Evolutionary conservation across 2,329 filamentous ascomycete species (phyloP), one percentile per base, ranked within the genome.

Genomic region (Botrytis cinerea): DNA sequence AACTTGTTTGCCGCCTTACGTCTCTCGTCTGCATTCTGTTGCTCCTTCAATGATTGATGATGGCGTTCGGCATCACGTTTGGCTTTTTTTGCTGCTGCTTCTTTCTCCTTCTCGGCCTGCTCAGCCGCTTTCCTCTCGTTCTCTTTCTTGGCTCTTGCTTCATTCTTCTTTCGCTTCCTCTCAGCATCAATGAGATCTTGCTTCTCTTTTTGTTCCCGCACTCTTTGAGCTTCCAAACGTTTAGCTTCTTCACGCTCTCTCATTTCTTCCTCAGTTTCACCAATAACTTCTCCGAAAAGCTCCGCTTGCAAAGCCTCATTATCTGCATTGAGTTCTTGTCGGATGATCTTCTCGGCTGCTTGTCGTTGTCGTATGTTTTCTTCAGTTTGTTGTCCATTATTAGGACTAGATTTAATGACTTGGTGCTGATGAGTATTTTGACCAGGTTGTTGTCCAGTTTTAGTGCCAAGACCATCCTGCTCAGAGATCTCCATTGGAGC

Each of bases 221-320:
- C 9, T 16, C 28, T 68, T 28, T 69, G 51, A 62, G 71, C 71
- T 28, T 74, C 59, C 12, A 63, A 25, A 16, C 60, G 54, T n/a
- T 46, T 45, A 3, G 48, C 32, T 10, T 45, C 61, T 10, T 62
- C 64, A 9, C 32, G 54, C 10, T 67, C 28, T 6, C 59, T 62
- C 10, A 70, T 76, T 32, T 70, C 67, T 69, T 75, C 72, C 32
- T 64, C 66, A 1, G 61, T 70, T 40, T 78, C 76, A 22, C 45
- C 51, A n/a, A 77, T n/a, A 16, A 74, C 61, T 68, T 77, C 75
- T 2, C 77, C 78, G n/a, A 78, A 78, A 3, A 78, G 35, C 4
- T 74, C 75, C 7, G 71, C 18, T 18, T 79, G 75, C 7, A 74
- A 45, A 14, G 63, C 70, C 18, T 66, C 66, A 3, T 73, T 54